A percentile compares a stretch with the other conserved stretches of the same genome.
These are phyloP conservation scores for Sporothrix humicola DNA, from an alignment of 2,329 filamentous ascomycete species.

Conservation along the genomic window DNA sequence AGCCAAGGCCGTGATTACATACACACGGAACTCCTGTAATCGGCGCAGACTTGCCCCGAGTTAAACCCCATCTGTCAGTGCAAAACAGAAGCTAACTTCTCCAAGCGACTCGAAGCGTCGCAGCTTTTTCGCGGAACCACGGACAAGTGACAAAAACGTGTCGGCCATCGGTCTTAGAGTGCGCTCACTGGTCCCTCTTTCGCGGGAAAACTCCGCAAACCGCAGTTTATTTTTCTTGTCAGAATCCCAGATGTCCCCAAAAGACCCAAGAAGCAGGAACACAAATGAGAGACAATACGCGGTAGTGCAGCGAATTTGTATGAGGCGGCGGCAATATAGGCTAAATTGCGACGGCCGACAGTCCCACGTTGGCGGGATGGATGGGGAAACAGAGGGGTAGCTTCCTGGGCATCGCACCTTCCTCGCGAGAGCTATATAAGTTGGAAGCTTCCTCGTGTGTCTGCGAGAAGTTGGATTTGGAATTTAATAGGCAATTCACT, in stretches of 20 bases:
- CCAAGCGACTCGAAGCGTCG: not conserved
- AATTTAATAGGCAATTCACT: not conserved
- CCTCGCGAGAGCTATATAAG: constrained; percentile 18
- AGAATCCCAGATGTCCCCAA: no score
- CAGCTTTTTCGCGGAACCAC: constrained; percentile 22
- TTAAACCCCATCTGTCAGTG: not conserved
- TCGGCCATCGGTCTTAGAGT: constrained; percentile 7
- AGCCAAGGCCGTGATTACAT: constrained; percentile 18
- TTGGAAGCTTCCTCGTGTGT: constrained; percentile 7
- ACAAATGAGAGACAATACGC: not conserved
- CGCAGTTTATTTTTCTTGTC: constrained; percentile 7
- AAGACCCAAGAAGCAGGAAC: not conserved
- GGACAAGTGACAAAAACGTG: not conserved
- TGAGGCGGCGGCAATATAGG: constrained; percentile 19
- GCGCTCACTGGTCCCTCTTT: constrained; percentile 5
- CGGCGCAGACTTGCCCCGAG: not conserved
- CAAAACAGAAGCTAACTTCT: constrained; percentile 8
- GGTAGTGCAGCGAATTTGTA: not conserved
- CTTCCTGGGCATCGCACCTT: constrained; percentile 18
- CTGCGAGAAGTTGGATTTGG: not conserved
- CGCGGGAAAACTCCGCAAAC: not conserved
- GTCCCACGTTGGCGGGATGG: constrained; percentile 13
- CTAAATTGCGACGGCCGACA: constrained; percentile 23
- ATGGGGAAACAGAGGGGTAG: constrained; percentile 27
- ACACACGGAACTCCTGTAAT: not conserved